These are phyloP conservation scores for Hyaloscypha finlandica DNA, from an alignment of 495 filamentous ascomycete genomes.

Conservation along the genomic window DNA sequence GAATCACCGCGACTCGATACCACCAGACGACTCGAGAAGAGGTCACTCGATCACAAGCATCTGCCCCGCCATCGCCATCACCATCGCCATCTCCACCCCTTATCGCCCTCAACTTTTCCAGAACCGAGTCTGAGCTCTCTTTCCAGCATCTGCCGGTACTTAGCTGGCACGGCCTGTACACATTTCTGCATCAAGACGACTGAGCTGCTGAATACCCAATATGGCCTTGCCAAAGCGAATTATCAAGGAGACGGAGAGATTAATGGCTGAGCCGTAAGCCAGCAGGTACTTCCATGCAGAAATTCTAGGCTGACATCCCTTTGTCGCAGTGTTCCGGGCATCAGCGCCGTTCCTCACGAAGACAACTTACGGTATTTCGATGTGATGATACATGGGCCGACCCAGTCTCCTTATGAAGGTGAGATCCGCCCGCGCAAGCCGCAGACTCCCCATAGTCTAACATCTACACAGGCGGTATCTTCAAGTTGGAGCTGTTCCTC, in stretches of 20 bases:
- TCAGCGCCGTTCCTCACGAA: constrained; percentile 96
- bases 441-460: constrained; percentile 13
- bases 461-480: constrained; percentile 72
- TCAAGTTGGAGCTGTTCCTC: constrained; percentile 98
- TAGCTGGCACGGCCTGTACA: neutral
- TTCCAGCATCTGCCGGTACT: neutral
- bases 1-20: neutral
- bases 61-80: neutral
- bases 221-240: constrained; percentile 88
- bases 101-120: neutral
- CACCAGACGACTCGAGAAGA: neutral
- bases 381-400: constrained; percentile 93
- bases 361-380: constrained; percentile 99
- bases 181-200: neutral
- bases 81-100: neutral
- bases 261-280: constrained; percentile 93
- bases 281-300: neutral
- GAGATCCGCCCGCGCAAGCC: constrained; percentile 13
- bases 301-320: constrained; percentile 13
- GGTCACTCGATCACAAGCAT: neutral
- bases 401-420: constrained; percentile 93
- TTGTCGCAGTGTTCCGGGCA: constrained; percentile 78
- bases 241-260: constrained; percentile 96
- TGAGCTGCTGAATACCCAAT: neutral
- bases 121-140: neutral